phyloP scores from a whole-genome alignment of 345 rosid genomes.

The Ceriops tagal region DNA sequence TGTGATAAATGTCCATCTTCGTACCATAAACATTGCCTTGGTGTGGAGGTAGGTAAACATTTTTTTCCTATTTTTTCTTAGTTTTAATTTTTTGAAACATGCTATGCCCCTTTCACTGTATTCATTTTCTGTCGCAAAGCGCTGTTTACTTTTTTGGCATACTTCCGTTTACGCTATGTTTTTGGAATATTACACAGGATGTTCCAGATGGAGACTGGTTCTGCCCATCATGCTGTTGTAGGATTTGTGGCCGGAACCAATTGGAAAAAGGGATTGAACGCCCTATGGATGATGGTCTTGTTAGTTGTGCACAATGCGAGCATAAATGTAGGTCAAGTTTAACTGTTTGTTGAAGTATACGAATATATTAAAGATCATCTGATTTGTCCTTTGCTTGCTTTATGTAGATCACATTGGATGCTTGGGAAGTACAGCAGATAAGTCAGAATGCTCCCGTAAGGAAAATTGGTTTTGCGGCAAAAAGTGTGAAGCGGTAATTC shows the following conservation, averaged over 20 bases:
- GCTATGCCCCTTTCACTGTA: too few relatives aligned
- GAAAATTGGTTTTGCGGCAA: constrained; percentile 66
- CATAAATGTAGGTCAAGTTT: constrained; percentile 49
- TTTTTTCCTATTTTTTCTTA: too few relatives aligned
- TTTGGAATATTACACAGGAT: constrained; percentile 28
- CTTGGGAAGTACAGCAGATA: constrained; percentile 24
- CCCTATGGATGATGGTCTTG: constrained; percentile 23
- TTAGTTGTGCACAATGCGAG: constrained; percentile 63
- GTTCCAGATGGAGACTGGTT: constrained; percentile 88
- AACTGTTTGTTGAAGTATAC: not conserved
- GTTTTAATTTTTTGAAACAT: too few relatives aligned
- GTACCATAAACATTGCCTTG: constrained; percentile 66
- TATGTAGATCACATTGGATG: constrained; percentile 58
- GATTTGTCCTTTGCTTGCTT: constrained; percentile 13
- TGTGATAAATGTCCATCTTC: constrained; percentile 89
- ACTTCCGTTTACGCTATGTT: not conserved
- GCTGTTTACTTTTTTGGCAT: too few relatives aligned
- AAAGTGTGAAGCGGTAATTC: constrained; percentile 57
- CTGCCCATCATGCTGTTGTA: constrained; percentile 79
- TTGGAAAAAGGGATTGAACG: constrained; percentile 25
- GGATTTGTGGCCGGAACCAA: constrained; percentile 42
- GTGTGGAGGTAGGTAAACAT: constrained; percentile 35
- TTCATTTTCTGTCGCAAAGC: too few relatives aligned
- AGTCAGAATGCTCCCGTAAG: constrained; percentile 18
- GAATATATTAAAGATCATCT: constrained; percentile 17